Conservation (phyloP, 2,329 filamentous ascomycete genomes). For the Trichoderma sp. region DNA sequence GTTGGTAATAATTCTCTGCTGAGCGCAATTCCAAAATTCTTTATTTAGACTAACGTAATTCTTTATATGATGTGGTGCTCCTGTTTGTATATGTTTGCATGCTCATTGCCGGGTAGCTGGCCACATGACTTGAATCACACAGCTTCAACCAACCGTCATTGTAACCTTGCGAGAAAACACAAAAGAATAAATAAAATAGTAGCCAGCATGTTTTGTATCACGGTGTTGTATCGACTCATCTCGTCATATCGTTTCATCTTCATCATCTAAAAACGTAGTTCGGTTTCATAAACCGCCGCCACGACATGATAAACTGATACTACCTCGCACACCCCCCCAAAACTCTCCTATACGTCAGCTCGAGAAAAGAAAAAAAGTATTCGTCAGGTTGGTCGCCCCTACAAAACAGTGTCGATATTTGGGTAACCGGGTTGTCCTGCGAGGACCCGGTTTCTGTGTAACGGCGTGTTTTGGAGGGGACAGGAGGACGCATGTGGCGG, state of each 20-base stretch:
- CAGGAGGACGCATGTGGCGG: not conserved
- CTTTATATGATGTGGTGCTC: not conserved
- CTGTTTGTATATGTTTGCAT: not conserved
- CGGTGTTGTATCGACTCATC: not conserved
- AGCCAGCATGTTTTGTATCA: not conserved
- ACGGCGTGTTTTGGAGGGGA: not conserved
- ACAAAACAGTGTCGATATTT: not conserved
- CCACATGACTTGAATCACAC: not conserved
- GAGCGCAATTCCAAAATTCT: not conserved
- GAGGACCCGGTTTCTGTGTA: conserved; percentile 12
- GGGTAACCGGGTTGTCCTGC: not conserved
- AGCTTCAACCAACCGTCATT: not conserved
- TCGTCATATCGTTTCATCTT: not conserved
- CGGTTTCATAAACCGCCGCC: not conserved
- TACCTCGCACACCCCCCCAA: not conserved
- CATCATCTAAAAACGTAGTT: not conserved
- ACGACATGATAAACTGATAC: not conserved
- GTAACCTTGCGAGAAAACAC: not conserved
- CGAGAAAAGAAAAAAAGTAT: not conserved
- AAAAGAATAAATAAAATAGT: not conserved
- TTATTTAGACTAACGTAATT: too few relatives aligned
- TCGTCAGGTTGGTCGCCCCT: not conserved
- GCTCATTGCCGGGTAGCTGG: not conserved
- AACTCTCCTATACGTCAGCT: too few relatives aligned
- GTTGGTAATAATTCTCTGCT: fast-evolving